Evolutionary conservation across 164 flowering plant species (phyloP).

Genomic region (Umbilicus rupestris): DNA sequence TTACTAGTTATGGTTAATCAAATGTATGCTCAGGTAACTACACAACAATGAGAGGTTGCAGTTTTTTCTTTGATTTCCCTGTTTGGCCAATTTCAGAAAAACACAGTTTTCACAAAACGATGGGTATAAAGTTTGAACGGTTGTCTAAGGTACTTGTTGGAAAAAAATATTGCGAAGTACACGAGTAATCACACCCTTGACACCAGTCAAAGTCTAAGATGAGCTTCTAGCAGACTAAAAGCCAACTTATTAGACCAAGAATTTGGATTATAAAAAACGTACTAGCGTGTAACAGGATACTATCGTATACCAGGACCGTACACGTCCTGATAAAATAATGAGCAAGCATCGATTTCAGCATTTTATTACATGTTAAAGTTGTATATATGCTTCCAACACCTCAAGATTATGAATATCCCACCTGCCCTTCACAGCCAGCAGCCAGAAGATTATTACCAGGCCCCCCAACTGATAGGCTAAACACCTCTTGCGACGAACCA

Average conservation of each 20-base stretch:
- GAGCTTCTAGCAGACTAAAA: too few species aligned
- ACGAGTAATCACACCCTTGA: too few species aligned
- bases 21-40: not conserved
- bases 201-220: too few species aligned
- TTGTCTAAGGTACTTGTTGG: too few species aligned
- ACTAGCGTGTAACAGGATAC: too few species aligned
- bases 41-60: not conserved
- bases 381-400: not conserved
- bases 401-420: constrained; percentile 12
- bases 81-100: not conserved
- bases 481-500: constrained; percentile 58
- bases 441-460: constrained; percentile 62
- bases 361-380: too few species aligned
- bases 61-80: not conserved
- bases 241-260: too few species aligned
- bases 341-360: not conserved
- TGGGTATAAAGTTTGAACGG: not conserved
- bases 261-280: too few species aligned
- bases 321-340: not conserved
- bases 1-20: not conserved
- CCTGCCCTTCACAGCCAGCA: constrained; percentile 84
- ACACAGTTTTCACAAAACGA: not conserved
- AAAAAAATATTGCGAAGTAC: too few species aligned
- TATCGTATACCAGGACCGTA: too few species aligned
- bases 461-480: constrained; percentile 86